Evolutionary conservation across 352 stramenopile species (phyloP), one percentile per base, ranked within the genome.

Genomic region (Blastocystis sp.): DNA sequence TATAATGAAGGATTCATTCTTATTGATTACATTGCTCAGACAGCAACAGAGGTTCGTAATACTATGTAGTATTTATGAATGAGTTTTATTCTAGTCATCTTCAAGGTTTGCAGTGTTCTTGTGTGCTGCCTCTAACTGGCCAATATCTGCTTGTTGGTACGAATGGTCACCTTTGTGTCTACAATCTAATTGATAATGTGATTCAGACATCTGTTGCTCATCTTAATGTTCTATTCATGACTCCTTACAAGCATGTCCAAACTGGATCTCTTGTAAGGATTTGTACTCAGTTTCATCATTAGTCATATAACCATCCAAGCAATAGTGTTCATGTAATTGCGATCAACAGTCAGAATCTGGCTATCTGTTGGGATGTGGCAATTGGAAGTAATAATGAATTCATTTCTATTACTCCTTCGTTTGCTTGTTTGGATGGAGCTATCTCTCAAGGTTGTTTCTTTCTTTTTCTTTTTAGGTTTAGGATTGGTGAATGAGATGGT

Each of bases 21-120:
- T n/a, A 86, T 86, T 39, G 75, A 86, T 51, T 86, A 86, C 42
- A 73, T 86, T 29, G 61, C 75, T 29, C 37, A 75, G 32, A 86
- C 37, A 27, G n/a, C 61, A 12, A 46, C 49, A 24, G 52, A 77
- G 14, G 52, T 86, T 12, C 43, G 37, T 54, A 61, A 80, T 35
- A 16, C 21, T 16, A 5, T 54, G 69, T 63, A 24, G 21, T 29
- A 12, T 32, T 37, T 6, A 1, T 61, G 27, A n/a, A 12, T 29
- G 12, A 32, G n/a, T 42, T 37, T 49, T 16, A 63, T 39, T 27
- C 29, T 61, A 80, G 69, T 21, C 69, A 80, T 61, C 69, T 80
- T 12, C 37, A 61, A 16, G 43, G 43, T 16, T 19, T 43, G 35
- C 35, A 56, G 6, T 49, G 29, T 27, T 14, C 4, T 49, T 77